These are phyloP conservation scores for Cynara cardunculus DNA, from an alignment of 129 eudicot species.

Conservation along the genomic window DNA sequence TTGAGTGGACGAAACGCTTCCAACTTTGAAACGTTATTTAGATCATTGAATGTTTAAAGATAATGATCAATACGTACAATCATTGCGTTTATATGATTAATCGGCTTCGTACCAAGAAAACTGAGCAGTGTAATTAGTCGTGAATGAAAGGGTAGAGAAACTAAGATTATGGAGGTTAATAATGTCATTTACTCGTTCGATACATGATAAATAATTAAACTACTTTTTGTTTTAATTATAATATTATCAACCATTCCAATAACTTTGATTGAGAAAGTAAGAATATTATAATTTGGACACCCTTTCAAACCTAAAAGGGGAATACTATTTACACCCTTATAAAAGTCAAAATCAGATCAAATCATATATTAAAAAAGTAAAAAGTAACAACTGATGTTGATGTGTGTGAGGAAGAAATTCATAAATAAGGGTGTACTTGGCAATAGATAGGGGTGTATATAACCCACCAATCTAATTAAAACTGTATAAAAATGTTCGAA, in stretches of 20 bases:
- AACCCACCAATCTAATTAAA: too few species aligned
- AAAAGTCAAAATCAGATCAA: too few species aligned
- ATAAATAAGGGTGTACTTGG: too few species aligned
- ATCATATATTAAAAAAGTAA: too few species aligned
- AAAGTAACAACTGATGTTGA: too few species aligned
- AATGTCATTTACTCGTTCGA: too few species aligned
- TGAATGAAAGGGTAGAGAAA: not conserved
- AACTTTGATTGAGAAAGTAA: not conserved
- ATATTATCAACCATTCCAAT: not conserved
- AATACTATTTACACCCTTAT: too few species aligned
- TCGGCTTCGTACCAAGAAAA: not conserved
- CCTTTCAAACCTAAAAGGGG: not conserved
- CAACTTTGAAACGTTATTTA: not conserved
- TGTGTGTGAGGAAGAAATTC: too few species aligned
- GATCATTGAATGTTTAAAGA: not conserved
- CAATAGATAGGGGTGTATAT: too few species aligned
- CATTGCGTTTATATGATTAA: not conserved
- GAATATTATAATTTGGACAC: too few species aligned
- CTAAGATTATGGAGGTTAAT: not conserved
- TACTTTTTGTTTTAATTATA: not conserved
- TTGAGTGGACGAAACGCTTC: not conserved
- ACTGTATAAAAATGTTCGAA: not conserved
- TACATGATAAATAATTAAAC: not conserved
- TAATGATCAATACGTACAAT: not conserved
- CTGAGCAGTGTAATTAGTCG: not conserved